Evolutionary conservation across 768 basidiomycete species (phyloP).

Genomic region (Trametes sanguinea): DNA sequence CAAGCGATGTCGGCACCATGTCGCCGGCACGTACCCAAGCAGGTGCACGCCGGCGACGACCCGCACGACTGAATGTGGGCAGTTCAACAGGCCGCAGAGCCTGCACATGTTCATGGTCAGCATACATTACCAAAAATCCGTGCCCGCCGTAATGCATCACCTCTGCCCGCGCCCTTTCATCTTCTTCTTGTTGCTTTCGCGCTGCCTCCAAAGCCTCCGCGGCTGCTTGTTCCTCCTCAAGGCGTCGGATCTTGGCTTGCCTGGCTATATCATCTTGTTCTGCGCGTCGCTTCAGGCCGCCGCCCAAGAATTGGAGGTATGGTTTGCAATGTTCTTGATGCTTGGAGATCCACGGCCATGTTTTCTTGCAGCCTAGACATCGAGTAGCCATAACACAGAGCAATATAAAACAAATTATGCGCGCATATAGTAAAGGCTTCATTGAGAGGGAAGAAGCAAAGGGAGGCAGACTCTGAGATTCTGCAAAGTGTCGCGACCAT

Average conservation of each 20-base stretch:
- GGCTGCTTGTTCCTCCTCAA: not conserved
- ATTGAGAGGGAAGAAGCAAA: too few species aligned
- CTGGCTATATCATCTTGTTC: not conserved
- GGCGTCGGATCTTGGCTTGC: not conserved
- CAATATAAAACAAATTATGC: not conserved
- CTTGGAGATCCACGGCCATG: not conserved
- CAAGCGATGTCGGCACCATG: conserved; percentile 3
- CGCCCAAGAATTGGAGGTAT: not conserved
- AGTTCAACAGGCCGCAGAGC: not conserved
- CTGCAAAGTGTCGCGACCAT: too few species aligned
- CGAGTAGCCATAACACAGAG: not conserved
- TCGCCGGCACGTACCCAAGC: not conserved
- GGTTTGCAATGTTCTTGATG: conserved; percentile 1
- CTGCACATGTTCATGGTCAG: not conserved
- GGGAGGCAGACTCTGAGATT: too few species aligned
- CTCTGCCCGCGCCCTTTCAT: not conserved
- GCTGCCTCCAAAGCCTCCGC: not conserved
- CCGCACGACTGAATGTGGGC: not conserved
- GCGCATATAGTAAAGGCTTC: too few species aligned
- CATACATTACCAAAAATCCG: not conserved
- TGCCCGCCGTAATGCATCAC: not conserved
- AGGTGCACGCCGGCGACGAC: not conserved
- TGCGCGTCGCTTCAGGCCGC: not conserved
- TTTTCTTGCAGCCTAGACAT: not conserved
- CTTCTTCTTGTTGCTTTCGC: not conserved